These are phyloP conservation scores for Babesia caballi DNA, from an alignment of 169 alveolate species.

Conservation along the genomic window DNA sequence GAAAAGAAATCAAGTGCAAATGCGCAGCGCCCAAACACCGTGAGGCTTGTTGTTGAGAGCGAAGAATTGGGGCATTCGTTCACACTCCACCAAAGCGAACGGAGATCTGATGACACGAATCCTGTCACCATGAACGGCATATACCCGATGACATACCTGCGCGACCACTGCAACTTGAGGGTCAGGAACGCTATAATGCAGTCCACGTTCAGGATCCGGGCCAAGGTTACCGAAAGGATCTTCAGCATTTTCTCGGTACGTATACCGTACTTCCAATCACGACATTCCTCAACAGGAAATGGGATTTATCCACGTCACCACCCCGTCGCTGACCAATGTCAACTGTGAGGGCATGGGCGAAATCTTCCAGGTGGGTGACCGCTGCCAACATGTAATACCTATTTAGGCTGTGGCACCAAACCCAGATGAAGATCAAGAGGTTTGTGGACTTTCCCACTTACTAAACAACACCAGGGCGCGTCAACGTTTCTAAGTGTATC, in stretches of 20 bases:
- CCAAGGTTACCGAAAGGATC: conserved; percentile 80
- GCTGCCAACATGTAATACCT: not conserved
- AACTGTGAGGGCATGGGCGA: conserved; percentile 99
- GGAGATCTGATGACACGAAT: conserved; percentile 51
- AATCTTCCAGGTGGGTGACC: conserved; percentile 90
- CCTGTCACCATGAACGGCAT: conserved; percentile 69
- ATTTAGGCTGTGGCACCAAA: conserved; percentile 7
- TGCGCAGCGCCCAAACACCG: conserved; percentile 63
- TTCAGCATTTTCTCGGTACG: conserved; percentile 79
- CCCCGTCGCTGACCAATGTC: conserved; percentile 97
- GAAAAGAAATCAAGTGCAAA: conserved; percentile 73
- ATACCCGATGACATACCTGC: conserved; percentile 68
- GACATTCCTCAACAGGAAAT: conserved; percentile 72
- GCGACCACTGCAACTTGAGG: conserved; percentile 73
- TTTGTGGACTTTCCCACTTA: not conserved
- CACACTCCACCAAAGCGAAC: conserved; percentile 23
- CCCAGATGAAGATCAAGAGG: conserved; percentile 3
- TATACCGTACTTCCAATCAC: conserved; percentile 72
- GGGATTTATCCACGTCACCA: conserved; percentile 92
- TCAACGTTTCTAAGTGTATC: conserved; percentile 95
- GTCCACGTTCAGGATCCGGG: conserved; percentile 83
- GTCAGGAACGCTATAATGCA: conserved; percentile 76
- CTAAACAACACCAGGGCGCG: conserved; percentile 59
- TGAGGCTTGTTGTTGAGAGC: conserved; percentile 51
- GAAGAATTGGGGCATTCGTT: conserved; percentile 50